Evolutionary conservation across 2,329 filamentous ascomycete genomes (phyloP), one percentile per base, ranked within the genome.

Genomic region (Neonectria hederae): DNA sequence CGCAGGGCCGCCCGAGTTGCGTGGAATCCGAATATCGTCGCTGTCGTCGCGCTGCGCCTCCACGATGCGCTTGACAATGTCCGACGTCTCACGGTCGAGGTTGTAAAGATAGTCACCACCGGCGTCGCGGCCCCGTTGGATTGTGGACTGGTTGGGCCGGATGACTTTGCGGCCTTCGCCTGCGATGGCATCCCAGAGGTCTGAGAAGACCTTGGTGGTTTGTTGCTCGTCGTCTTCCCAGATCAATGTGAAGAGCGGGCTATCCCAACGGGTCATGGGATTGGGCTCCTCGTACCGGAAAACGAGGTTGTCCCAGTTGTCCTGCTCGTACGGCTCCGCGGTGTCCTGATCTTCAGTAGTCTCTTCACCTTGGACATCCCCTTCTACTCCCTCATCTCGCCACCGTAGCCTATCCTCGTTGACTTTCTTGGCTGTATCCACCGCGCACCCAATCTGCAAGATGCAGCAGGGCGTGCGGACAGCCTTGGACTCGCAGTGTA

Each of bases 221-320:
- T 89, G 88, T n/a, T 85, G 85, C 62, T 84, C 84, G 60, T 86
- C 86, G 75, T 97, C 93, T 48, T 94, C 90, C 84, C 90, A 92
- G 11, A 93, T 85, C 0, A 96, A 84, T 4, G 91, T 91, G 78
- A 95, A 96, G 2, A 96, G 84, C 1, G 93, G 92, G 59, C 90
- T 91, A 76, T 97, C 92, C 93, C 93, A 97, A 46, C 92, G 83
- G 2, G 87, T 90, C 91, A 95, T 94, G 22, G 90, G 87, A 76
- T 95, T 96, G 14, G 93, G 92, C 79, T 97, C 92, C 78, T 97
- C 92, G 76, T 94, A 94, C 59, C 92, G 85, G 75, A 93, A 95
- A 35, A 93, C 87, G 11, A 94, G 84, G 71, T 94, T 93, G 68
- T 94, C 91, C 83, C 92, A 93, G 75, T 92, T 90, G 17, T 77